Evolutionary conservation across 306 rosid genomes (phyloP).

Genomic region (Rosa persica): DNA sequence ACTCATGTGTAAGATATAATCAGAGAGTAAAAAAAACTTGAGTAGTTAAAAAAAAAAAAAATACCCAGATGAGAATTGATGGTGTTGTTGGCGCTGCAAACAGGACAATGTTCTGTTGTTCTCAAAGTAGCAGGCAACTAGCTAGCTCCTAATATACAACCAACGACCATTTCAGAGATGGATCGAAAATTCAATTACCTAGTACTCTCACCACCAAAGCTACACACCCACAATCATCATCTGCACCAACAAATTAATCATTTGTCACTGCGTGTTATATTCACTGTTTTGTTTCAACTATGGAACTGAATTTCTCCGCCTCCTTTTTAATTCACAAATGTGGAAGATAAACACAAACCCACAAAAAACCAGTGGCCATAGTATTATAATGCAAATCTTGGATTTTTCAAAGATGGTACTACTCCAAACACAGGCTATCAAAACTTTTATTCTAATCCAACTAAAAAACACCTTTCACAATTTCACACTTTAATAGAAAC

Average conservation of each 20-base stretch:
- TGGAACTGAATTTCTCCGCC: slow-evolving; percentile 20
- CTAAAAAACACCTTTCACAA: neutral
- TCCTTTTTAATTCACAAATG: slow-evolving; percentile 30
- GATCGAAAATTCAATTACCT: no score
- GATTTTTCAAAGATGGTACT: slow-evolving; percentile 66
- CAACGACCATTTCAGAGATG: no score
- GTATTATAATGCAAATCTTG: slow-evolving; percentile 54
- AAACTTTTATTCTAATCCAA: slow-evolving; percentile 50
- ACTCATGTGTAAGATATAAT: no score
- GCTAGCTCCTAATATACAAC: no score
- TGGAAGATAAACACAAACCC: slow-evolving; percentile 35
- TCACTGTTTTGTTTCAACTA: slow-evolving; percentile 28
- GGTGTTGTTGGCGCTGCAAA: no score
- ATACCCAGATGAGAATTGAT: no score
- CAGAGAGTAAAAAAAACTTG: no score
- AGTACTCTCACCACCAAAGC: neutral
- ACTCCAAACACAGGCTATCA: slow-evolving; percentile 70
- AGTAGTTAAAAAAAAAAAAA: no score
- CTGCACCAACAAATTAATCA: slow-evolving; percentile 68
- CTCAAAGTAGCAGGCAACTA: no score
- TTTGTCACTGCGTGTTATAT: slow-evolving; percentile 30
- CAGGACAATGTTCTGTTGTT: no score
- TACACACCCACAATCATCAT: slow-evolving; percentile 52
- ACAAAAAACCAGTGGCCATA: slow-evolving; percentile 41
- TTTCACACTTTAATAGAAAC: neutral